phyloP scores from a whole-genome alignment of 2,329 filamentous ascomycete genomes.

The Plenodomus biglobosus region DNA sequence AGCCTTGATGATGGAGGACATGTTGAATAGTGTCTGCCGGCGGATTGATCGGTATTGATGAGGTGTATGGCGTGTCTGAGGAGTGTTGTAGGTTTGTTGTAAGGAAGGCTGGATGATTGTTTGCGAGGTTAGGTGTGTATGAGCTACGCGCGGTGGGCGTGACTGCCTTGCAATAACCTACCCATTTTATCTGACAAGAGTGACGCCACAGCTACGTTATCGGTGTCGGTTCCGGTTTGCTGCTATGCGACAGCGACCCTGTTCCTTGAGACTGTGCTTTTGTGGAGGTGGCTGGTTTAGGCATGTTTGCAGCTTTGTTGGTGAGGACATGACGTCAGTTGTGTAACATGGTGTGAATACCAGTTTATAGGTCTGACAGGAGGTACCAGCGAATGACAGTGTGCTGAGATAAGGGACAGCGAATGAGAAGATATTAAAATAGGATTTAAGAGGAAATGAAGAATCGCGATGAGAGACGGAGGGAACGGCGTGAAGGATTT shows the following conservation, averaged over 20 bases:
- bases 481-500: background rate
- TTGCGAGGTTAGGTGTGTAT: conserved; percentile 2
- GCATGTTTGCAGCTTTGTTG: conserved; percentile 12
- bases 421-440: background rate
- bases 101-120: background rate
- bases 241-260: background rate
- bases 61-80: background rate
- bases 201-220: conserved; percentile 29
- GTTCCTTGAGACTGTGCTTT: background rate
- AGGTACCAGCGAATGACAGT: background rate
- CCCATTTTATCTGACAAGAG: conserved; percentile 5
- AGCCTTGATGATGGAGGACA: conserved; percentile 40
- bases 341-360: conserved; percentile 8
- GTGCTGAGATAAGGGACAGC: background rate
- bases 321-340: conserved; percentile 23
- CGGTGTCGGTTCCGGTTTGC: conserved; percentile 10
- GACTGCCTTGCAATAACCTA: conserved; percentile 7
- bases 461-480: background rate
- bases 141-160: conserved; percentile 6
- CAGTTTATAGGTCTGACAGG: conserved; percentile 2
- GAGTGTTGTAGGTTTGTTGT: background rate
- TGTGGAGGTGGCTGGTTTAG: conserved; percentile 18
- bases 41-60: too few species aligned
- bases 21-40: too few species aligned
- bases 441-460: background rate